Conservation (phyloP, 1,284 basidiomycete genomes). For the Ceratobasidium sp. region DNA sequence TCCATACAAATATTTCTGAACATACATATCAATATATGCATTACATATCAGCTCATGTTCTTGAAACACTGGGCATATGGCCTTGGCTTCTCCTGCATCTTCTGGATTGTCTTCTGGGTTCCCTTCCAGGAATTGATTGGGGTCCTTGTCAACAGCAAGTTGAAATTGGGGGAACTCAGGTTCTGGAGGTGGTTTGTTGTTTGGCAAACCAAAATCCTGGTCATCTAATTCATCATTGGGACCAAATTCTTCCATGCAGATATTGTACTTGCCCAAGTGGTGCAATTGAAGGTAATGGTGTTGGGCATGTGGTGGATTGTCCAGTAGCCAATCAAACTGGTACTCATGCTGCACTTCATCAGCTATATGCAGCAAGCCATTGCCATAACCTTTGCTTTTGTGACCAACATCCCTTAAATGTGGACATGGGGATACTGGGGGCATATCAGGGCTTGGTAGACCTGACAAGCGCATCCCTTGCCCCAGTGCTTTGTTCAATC, state of each 20-base stretch:
- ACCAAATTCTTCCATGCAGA: too few species aligned
- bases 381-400: background rate
- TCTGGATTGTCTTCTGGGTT: background rate
- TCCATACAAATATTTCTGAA: conserved; percentile 5
- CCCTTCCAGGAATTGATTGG: background rate
- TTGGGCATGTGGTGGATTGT: background rate
- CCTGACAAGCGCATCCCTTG: background rate
- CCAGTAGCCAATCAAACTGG: conserved; percentile 1
- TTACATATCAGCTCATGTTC: conserved; percentile 8
- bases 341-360: background rate
- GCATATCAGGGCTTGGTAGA: background rate
- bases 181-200: too few species aligned
- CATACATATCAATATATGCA: conserved; percentile 2
- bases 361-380: background rate
- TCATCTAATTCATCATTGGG: background rate
- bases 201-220: background rate
- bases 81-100: background rate
- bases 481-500: background rate
- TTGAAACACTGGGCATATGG: background rate
- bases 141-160: background rate
- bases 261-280: too few species aligned
- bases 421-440: background rate
- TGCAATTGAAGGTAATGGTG: too few species aligned
- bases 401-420: too few species aligned
- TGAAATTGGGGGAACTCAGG: background rate